Evolutionary conservation across 139 green algal species (phyloP), one percentile per base, ranked within the genome.

Genomic region (Pseudopediastrum boryanum): DNA sequence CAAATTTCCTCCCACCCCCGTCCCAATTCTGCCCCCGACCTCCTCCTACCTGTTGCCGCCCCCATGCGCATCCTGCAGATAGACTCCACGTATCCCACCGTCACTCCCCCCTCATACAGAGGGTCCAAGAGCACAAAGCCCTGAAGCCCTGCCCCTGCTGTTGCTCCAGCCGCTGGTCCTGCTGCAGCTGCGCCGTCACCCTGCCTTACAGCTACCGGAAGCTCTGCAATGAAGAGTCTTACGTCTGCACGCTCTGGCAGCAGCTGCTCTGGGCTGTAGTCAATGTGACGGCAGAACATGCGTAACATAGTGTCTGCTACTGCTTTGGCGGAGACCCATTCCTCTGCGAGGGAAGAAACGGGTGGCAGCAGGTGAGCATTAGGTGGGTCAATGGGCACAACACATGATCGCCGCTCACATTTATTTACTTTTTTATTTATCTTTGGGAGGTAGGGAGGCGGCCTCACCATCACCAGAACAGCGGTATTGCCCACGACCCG

Each of bases 121-220:
- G 74, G 74, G 36, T 81, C 74, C 19, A 81, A 33, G 62, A 81
- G 62, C 61, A 81, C 74, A 74, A 81, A 81, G 3, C 74, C 74
- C 23, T 48, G 33, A 6, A 70, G 54, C 54, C n/a, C n/a, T n/a
- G n/a, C n/a, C n/a, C n/a, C n/a, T n/a, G n/a, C n/a, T n/a, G n/a
- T n/a, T n/a, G n/a, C n/a, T n/a, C n/a, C n/a, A n/a, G n/a, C n/a
- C n/a, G n/a, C n/a, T n/a, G n/a, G n/a, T n/a, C n/a, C n/a, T n/a
- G n/a, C n/a, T 19, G 48, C 48, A 19, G 16, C 48, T 19, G 48
- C 48, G 48, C 48, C 48, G 48, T 16, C 48, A 58, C 48, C 48
- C 48, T 16, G 48, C 48, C 48, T n/a, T n/a, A 58, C 48, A 36
- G 21, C n/a, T 42, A 67, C 70, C 70, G 65, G 70, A 36, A 77